Evolutionary conservation across 495 filamentous ascomycete species (phyloP).

Genomic region (Symbiotaphrina buchneri): DNA sequence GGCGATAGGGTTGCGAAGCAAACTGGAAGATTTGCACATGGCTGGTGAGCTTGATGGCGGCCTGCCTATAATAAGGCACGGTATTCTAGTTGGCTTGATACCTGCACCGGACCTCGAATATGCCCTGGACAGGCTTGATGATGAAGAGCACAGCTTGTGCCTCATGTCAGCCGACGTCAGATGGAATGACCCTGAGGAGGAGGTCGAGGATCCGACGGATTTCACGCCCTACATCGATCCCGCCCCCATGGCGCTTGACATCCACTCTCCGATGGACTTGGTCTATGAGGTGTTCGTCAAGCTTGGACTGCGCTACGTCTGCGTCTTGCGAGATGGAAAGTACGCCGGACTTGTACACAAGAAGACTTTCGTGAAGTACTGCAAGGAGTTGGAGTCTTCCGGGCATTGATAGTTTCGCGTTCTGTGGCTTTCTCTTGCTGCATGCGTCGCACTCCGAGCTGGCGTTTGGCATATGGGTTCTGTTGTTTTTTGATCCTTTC

Average conservation of each 20-base stretch:
- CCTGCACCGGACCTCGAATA: constrained; percentile 90
- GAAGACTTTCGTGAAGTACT: constrained; percentile 89
- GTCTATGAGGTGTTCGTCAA: constrained; percentile 97
- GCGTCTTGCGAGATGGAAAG: constrained; percentile 60
- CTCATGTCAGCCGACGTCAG: constrained; percentile 49
- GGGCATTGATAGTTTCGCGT: neutral
- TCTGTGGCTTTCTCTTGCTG: neutral
- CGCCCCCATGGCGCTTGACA: constrained; percentile 70
- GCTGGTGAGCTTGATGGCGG: constrained; percentile 85
- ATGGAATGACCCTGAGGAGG: constrained; percentile 28
- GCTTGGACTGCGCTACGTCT: constrained; percentile 78
- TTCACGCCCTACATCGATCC: constrained; percentile 87
- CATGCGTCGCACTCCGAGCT: constrained; percentile 1
- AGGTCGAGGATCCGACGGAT: constrained; percentile 45
- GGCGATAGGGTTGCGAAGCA: constrained; percentile 49
- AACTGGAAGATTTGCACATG: constrained; percentile 60
- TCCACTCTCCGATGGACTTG: constrained; percentile 77
- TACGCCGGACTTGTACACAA: constrained; percentile 93
- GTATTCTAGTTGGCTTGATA: constrained; percentile 71
- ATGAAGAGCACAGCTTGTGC: constrained; percentile 51
- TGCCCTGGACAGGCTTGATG: constrained; percentile 58
- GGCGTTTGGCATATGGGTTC: neutral
- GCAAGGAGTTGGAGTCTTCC: constrained; percentile 44
- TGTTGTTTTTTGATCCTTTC: neutral
- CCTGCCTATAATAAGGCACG: constrained; percentile 61